These are phyloP conservation scores for Phaeodactylum tricornutum DNA, from an alignment of 108 stramenopile genomes.

Conservation along the genomic window DNA sequence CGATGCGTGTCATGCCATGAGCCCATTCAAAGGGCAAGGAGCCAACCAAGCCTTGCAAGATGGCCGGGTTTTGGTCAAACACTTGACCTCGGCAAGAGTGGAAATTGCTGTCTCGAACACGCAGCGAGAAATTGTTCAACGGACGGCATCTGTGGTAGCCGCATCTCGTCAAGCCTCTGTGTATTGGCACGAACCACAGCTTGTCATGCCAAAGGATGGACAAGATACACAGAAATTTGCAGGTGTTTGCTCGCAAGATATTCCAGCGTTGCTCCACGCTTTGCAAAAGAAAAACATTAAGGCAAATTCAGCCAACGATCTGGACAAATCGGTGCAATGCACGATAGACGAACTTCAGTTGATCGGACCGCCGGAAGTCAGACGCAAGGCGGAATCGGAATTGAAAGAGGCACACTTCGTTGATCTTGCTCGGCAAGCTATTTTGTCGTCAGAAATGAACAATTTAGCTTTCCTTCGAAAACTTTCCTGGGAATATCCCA, in stretches of 20 bases:
- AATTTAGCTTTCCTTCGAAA: too few relatives aligned
- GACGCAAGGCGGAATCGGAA: too few relatives aligned
- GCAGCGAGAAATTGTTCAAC: conserved; percentile 6
- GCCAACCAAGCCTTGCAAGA: conserved; percentile 88
- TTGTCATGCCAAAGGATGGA: not conserved
- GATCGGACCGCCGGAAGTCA: too few relatives aligned
- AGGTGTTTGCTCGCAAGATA: not conserved
- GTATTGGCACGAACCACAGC: conserved; percentile 3
- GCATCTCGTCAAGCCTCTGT: not conserved
- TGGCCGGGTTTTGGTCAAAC: conserved; percentile 55
- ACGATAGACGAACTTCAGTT: too few relatives aligned
- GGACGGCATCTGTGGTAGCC: not conserved
- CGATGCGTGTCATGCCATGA: conserved; percentile 86
- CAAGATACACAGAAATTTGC: conserved; percentile 1
- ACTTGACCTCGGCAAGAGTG: too few relatives aligned
- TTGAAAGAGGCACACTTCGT: too few relatives aligned
- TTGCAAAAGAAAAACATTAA: not conserved
- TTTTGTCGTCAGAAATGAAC: too few relatives aligned
- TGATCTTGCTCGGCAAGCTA: too few relatives aligned
- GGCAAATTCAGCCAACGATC: not conserved
- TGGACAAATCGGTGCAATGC: conserved; percentile 1
- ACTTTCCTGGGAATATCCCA: too few relatives aligned
- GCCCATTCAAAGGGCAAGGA: conserved; percentile 90
- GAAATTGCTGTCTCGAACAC: not conserved
- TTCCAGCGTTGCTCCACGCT: not conserved